These are phyloP conservation scores for Pterula multifida DNA, from an alignment of 1,284 basidiomycete genomes.

Conservation along the genomic window DNA sequence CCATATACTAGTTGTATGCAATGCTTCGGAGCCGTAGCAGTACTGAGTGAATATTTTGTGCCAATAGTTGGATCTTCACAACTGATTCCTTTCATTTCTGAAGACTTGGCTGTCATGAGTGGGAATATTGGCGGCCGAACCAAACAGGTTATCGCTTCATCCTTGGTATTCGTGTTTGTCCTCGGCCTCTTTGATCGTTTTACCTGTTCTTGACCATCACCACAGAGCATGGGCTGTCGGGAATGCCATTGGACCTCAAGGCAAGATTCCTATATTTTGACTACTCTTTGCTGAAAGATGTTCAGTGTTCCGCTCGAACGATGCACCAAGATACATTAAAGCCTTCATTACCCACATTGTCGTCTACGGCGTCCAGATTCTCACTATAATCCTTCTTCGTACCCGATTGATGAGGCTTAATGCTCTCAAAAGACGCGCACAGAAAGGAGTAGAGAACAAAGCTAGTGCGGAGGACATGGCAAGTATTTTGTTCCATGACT, in stretches of 20 bases:
- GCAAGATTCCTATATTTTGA: conserved; percentile 10
- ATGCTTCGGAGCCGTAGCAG: conserved; percentile 30
- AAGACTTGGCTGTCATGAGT: conserved; percentile 31
- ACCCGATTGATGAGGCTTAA: conserved; percentile 33
- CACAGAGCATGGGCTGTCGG: conserved; percentile 34
- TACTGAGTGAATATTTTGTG: conserved; percentile 15
- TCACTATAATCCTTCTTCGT: conserved; percentile 28
- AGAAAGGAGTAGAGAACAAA: conserved; percentile 15
- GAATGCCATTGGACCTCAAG: conserved; percentile 37
- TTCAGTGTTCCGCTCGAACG: conserved; percentile 32
- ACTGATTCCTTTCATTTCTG: conserved; percentile 8
- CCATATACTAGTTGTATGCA: conserved; percentile 24
- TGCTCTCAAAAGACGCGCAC: conserved; percentile 28
- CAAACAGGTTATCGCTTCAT: conserved; percentile 35
- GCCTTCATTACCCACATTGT: conserved; percentile 38
- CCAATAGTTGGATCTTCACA: background rate
- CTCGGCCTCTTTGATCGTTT: background rate
- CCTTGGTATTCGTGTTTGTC: conserved; percentile 29
- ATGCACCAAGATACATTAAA: conserved; percentile 33
- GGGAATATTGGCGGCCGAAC: conserved; percentile 35
- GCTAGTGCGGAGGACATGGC: conserved; percentile 18
- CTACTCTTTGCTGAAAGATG: background rate
- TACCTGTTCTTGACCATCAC: background rate
- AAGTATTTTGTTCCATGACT: conserved; percentile 6
- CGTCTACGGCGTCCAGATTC: conserved; percentile 34